A percentile compares a stretch with the other conserved stretches of the same genome.
Conservation (phyloP, 2,329 filamentous ascomycete species). For the Pseudogymnoascus destructans region DNA sequence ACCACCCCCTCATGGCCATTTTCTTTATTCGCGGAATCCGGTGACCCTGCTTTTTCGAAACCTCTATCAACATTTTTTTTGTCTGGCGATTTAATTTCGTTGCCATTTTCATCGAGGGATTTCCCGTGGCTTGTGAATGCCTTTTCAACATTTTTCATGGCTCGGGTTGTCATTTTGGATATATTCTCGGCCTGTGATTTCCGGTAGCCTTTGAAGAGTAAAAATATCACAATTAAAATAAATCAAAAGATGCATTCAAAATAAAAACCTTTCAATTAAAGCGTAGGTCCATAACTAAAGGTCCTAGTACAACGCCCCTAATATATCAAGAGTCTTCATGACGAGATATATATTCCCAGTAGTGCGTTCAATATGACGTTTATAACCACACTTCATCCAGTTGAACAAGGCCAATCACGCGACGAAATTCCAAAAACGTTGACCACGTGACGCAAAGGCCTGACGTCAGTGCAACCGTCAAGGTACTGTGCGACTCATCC, state of each 20-base stretch:
- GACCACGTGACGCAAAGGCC: not conserved
- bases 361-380: not conserved
- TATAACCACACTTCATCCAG: not conserved
- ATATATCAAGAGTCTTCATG: not conserved
- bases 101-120: not conserved
- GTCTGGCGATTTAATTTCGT: not conserved
- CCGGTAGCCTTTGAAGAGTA: too few species aligned
- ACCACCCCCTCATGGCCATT: not conserved
- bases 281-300: not conserved
- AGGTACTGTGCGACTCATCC: conserved; percentile 6
- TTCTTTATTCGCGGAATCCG: not conserved
- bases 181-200: not conserved
- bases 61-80: not conserved
- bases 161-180: not conserved
- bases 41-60: not conserved
- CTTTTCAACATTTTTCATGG: conserved; percentile 2
- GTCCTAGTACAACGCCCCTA: not conserved
- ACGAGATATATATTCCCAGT: not conserved
- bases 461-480: conserved; percentile 8
- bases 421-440: not conserved
- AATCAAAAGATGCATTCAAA: not conserved
- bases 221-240: not conserved
- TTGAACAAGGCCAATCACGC: not conserved
- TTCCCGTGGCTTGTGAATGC: conserved; percentile 3
- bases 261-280: not conserved